A percentile compares a stretch with the other conserved stretches of the same genome.
Conservation (phyloP, 257 asterid genomes). For the Forsythia viridissima region DNA sequence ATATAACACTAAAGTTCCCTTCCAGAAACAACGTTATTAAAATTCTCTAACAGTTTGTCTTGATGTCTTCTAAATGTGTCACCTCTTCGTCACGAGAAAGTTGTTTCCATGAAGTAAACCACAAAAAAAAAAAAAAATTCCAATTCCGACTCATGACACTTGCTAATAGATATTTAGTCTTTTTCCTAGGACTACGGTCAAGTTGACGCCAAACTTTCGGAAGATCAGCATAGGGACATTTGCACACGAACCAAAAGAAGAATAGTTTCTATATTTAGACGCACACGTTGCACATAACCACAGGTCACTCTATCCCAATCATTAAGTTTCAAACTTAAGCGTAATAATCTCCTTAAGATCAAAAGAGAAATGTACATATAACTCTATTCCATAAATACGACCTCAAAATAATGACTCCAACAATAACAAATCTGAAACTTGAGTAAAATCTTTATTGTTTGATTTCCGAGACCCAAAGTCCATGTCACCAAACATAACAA, state of each 20-base stretch:
- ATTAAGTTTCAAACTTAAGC: slow-evolving; percentile 1
- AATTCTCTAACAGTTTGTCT: neutral
- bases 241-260: neutral
- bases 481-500: neutral
- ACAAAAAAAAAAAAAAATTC: neutral
- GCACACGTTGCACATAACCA: neutral
- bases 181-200: neutral
- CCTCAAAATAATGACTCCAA: neutral
- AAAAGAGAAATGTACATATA: neutral
- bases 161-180: neutral
- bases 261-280: neutral
- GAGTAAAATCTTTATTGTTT: neutral
- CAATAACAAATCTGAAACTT: neutral
- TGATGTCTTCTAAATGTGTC: neutral
- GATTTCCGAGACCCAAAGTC: too few relatives aligned
- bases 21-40: neutral
- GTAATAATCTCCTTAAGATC: neutral
- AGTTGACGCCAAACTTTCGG: neutral
- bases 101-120: neutral
- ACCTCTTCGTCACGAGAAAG: slow-evolving; percentile 2
- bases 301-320: neutral
- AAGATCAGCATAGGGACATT: neutral
- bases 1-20: neutral
- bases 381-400: neutral
- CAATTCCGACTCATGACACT: neutral